Percentiles rank a stretch among this genome's conserved stretches.
phyloP scores from a whole-genome alignment of 306 rosid genomes.

The Pyrus pyrifolia region DNA sequence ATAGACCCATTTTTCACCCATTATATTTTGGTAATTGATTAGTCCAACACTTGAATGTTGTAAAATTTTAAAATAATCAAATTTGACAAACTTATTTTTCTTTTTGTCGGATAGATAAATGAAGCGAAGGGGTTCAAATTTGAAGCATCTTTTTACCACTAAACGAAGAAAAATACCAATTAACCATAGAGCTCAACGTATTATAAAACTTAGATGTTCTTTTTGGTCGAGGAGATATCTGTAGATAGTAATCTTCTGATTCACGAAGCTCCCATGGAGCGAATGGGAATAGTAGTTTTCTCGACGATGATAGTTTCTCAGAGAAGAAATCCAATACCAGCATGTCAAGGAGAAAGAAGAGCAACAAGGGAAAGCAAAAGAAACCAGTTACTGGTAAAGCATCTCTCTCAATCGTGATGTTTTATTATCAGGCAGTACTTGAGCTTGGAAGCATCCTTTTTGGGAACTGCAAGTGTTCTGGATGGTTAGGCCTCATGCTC shows the following conservation, averaged over 20 bases:
- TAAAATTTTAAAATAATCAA: too few species aligned
- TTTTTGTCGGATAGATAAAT: too few species aligned
- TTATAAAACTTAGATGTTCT: too few species aligned
- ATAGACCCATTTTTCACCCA: too few species aligned
- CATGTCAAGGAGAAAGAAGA: slow-evolving; percentile 56
- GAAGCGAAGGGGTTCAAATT: too few species aligned
- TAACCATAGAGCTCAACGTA: too few species aligned
- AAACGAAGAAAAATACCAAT: not conserved
- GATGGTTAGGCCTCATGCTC: slow-evolving; percentile 81
- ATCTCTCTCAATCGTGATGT: slow-evolving; percentile 63
- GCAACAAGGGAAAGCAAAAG: slow-evolving; percentile 24
- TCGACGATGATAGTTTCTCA: slow-evolving; percentile 28
- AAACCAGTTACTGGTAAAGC: slow-evolving; percentile 32
- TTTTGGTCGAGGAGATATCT: slow-evolving; percentile 53
- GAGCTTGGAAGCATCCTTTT: slow-evolving; percentile 69
- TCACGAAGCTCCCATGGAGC: slow-evolving; percentile 16
- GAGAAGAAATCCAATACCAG: slow-evolving; percentile 26
- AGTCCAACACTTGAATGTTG: too few species aligned
- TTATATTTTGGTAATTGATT: too few species aligned
- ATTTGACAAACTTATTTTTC: too few species aligned
- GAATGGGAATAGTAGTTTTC: slow-evolving; percentile 22
- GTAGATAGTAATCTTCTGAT: slow-evolving; percentile 18
- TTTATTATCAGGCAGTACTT: slow-evolving; percentile 66
- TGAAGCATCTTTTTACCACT: not conserved
- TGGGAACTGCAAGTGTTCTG: slow-evolving; percentile 62